These are phyloP conservation scores for Pythium angustatum DNA, from an alignment of 352 stramenopile genomes.

Conservation along the genomic window DNA sequence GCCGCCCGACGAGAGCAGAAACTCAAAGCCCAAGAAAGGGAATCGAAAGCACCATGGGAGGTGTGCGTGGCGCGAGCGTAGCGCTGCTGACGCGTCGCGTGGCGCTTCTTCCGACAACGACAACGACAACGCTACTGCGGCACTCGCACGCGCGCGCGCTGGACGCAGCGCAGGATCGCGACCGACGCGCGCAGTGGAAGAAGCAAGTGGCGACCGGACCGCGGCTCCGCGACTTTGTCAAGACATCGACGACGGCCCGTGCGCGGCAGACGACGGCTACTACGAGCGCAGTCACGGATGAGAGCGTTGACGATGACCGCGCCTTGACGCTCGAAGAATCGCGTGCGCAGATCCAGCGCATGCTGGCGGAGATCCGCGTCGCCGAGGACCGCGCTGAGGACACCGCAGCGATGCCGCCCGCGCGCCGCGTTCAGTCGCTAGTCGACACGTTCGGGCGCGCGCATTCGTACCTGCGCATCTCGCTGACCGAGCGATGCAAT, in stretches of 20 bases:
- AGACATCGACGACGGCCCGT: neutral
- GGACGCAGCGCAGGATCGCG: neutral
- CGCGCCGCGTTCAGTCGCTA: constrained; percentile 37
- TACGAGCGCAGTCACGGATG: constrained; percentile 2
- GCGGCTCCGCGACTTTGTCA: constrained; percentile 18
- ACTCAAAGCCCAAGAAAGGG: neutral
- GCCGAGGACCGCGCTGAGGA: neutral
- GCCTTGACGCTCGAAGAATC: constrained; percentile 31
- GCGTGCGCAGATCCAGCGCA: constrained; percentile 41
- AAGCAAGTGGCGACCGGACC: constrained; percentile 12
- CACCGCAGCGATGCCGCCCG: too few species aligned
- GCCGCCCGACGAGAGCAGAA: neutral
- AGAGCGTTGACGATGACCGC: neutral
- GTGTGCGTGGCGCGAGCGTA: neutral
- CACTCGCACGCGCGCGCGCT: constrained; percentile 3
- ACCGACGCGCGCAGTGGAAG: constrained; percentile 12
- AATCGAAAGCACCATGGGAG: neutral
- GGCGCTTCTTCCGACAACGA: neutral
- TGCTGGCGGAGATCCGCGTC: constrained; percentile 38
- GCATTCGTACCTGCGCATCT: constrained; percentile 96
- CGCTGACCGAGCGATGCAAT: constrained; percentile 96
- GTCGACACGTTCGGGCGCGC: constrained; percentile 88
- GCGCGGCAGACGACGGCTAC: neutral
- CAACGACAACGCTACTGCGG: neutral
- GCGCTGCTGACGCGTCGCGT: neutral